A percentile compares a stretch with the other conserved stretches of the same genome.
phyloP scores from a whole-genome alignment of 2,329 filamentous ascomycete genomes.

The Cladosporium sp. region DNA sequence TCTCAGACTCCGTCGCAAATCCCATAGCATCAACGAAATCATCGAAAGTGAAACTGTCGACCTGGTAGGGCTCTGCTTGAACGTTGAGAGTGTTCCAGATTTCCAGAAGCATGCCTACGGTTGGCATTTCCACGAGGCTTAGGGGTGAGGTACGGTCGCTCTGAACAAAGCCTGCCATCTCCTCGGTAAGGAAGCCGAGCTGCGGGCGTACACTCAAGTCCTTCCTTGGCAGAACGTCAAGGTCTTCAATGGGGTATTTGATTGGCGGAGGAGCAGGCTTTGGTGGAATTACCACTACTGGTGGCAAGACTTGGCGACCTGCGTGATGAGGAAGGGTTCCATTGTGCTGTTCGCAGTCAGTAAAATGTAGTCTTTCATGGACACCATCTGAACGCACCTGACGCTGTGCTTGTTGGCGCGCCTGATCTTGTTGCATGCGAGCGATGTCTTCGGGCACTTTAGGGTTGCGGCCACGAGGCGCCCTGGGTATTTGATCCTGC shows the following conservation, averaged over 20 bases:
- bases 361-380: neutral
- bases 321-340: conserved; percentile 50
- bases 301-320: conserved; percentile 1
- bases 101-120: conserved; percentile 81
- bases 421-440: conserved; percentile 24
- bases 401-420: conserved; percentile 23
- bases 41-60: conserved; percentile 97
- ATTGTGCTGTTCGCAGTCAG: conserved; percentile 27
- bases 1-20: conserved; percentile 62
- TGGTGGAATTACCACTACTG: conserved; percentile 17
- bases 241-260: conserved; percentile 94
- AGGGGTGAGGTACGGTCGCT: conserved; percentile 41
- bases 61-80: conserved; percentile 90
- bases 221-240: conserved; percentile 71
- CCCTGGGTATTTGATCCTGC: conserved; percentile 28
- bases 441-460: conserved; percentile 21
- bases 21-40: conserved; percentile 89
- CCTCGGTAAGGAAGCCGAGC: conserved; percentile 71
- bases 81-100: conserved; percentile 97
- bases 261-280: conserved; percentile 69
- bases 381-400: conserved; percentile 22
- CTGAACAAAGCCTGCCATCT: conserved; percentile 38
- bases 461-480: conserved; percentile 27
- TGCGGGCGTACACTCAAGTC: conserved; percentile 68
- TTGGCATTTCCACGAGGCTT: conserved; percentile 72